A percentile compares a stretch with the other conserved stretches of the same genome.
phyloP scores from a whole-genome alignment of 768 basidiomycete species.

The Hygrophorus russula region DNA sequence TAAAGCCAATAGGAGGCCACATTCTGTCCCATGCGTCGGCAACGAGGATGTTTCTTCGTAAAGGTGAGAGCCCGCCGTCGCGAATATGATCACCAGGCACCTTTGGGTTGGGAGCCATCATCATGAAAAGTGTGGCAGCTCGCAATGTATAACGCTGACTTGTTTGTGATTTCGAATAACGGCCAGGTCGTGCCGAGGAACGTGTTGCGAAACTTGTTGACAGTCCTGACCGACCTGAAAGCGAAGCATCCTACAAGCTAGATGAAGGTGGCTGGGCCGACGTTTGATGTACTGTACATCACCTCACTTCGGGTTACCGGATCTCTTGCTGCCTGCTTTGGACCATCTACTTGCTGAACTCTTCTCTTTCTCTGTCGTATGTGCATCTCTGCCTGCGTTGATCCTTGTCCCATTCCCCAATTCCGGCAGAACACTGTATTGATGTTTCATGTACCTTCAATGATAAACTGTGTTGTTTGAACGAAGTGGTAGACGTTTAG shows the following conservation, averaged over 20 bases:
- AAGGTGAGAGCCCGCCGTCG: conserved; percentile 38
- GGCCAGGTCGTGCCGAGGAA: conserved; percentile 77
- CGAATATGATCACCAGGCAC: neutral
- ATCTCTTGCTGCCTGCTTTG: neutral
- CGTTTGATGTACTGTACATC: conserved; percentile 42
- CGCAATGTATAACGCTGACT: neutral
- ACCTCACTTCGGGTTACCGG: no score
- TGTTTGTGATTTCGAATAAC: neutral
- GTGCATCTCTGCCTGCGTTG: no score
- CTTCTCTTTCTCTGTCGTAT: no score
- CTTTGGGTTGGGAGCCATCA: neutral
- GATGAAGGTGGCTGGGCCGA: conserved; percentile 89
- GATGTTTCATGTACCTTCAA: no score
- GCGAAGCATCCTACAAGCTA: conserved; percentile 84
- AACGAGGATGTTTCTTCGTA: conserved; percentile 77
- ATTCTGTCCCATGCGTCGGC: conserved; percentile 86
- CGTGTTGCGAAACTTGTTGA: conserved; percentile 86
- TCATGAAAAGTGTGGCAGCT: neutral
- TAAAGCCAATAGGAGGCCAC: conserved; percentile 87
- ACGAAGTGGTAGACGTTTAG: no score
- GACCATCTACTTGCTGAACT: neutral
- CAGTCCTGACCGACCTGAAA: conserved; percentile 82
- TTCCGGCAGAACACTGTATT: no score
- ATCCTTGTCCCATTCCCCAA: no score
- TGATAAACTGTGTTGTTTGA: no score